These are phyloP conservation scores for Rusavskia elegans DNA, from an alignment of 495 filamentous ascomycete species.

Conservation along the genomic window DNA sequence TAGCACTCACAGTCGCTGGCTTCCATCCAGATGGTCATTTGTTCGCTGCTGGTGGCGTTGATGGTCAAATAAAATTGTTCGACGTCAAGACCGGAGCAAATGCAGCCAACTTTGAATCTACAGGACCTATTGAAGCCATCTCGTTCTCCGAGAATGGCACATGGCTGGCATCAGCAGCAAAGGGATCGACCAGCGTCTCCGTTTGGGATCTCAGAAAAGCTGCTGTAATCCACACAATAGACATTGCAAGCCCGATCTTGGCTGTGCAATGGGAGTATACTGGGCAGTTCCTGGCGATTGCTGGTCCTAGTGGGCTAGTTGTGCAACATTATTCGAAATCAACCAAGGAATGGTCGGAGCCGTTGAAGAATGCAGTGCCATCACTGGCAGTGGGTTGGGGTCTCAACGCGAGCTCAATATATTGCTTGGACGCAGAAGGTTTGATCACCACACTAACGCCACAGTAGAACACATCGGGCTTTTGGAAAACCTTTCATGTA, in stretches of 20 bases:
- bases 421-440: conserved; percentile 59
- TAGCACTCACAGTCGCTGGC: conserved; percentile 59
- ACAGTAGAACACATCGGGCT: conserved; percentile 8
- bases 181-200: conserved; percentile 56
- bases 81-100: conserved; percentile 57
- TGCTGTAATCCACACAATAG: neutral
- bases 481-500: neutral
- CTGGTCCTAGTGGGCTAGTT: conserved; percentile 62
- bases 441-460: conserved; percentile 46
- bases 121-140: conserved; percentile 52
- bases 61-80: conserved; percentile 72
- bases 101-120: conserved; percentile 53
- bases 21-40: conserved; percentile 96
- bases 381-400: conserved; percentile 68
- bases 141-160: conserved; percentile 96
- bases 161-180: conserved; percentile 68
- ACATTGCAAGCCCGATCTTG: neutral
- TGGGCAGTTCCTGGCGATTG: conserved; percentile 72
- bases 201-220: conserved; percentile 37
- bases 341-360: conserved; percentile 78
- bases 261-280: neutral
- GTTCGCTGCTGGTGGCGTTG: conserved; percentile 62
- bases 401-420: conserved; percentile 50
- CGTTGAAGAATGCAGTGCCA: conserved; percentile 55
- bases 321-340: conserved; percentile 79